Evolutionary conservation across 345 rosid species (phyloP).

Genomic region (Streptanthus diversifolius): DNA sequence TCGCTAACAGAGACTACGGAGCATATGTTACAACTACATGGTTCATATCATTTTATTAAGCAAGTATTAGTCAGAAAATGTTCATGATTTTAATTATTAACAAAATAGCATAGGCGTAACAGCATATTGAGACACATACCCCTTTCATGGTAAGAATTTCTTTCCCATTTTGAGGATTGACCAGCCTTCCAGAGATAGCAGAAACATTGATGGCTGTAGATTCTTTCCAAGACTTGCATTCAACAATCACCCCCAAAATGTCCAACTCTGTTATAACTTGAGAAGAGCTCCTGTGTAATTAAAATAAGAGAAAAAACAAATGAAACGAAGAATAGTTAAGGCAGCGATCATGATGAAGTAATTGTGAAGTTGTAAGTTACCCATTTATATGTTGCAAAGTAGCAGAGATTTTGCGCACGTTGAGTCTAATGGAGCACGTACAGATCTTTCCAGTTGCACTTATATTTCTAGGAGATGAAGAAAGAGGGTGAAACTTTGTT

Average conservation of each 20-base stretch:
- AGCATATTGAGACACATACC: slow-evolving; percentile 45
- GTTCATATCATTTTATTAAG: slow-evolving; percentile 15
- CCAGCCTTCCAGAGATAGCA: slow-evolving; percentile 49
- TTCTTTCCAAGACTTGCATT: slow-evolving; percentile 65
- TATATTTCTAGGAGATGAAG: slow-evolving; percentile 38
- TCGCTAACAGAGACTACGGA: background rate
- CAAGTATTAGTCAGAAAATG: background rate
- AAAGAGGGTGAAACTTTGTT: slow-evolving; percentile 64
- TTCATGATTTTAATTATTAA: slow-evolving; percentile 17
- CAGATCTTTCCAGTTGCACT: slow-evolving; percentile 47
- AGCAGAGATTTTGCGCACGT: slow-evolving; percentile 48
- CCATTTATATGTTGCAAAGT: slow-evolving; percentile 50
- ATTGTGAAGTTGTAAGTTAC: slow-evolving; percentile 9
- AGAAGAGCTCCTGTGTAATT: slow-evolving; percentile 44
- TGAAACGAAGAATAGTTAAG: background rate
- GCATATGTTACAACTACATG: slow-evolving; percentile 7
- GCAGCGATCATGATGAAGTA: background rate
- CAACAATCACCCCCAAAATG: slow-evolving; percentile 50
- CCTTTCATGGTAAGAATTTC: slow-evolving; percentile 46
- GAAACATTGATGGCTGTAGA: slow-evolving; percentile 41
- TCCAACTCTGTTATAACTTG: slow-evolving; percentile 51
- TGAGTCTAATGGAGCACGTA: slow-evolving; percentile 54
- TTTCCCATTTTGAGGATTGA: slow-evolving; percentile 48
- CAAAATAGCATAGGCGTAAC: slow-evolving; percentile 10
- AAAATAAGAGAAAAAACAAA: background rate